Percentiles rank a stretch among this genome's conserved stretches.
These are phyloP conservation scores for Mycena galopus DNA, from an alignment of 768 basidiomycete species.

Conservation along the genomic window DNA sequence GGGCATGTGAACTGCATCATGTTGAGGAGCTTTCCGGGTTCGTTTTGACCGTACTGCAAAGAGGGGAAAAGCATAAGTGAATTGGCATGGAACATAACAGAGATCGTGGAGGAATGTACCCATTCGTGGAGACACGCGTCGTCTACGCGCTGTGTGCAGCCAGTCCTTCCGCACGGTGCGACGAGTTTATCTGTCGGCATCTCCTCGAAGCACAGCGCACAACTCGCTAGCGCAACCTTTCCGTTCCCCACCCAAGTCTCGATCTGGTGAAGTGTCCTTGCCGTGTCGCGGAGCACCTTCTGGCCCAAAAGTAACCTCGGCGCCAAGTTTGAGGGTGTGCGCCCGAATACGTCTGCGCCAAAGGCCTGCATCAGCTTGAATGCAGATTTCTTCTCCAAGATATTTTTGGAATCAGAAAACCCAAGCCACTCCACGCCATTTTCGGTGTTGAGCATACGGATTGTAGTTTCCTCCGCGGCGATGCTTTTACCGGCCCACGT, in stretches of 20 bases:
- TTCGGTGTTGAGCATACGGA: conserved; percentile 32
- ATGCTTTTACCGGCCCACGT: conserved; percentile 19
- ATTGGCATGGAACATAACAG: neutral
- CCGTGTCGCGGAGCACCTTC: conserved; percentile 17
- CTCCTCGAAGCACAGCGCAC: conserved; percentile 46
- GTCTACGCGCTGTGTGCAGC: conserved; percentile 42
- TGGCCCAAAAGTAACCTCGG: conserved; percentile 1
- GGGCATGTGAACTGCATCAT: conserved; percentile 44
- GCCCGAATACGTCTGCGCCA: conserved; percentile 36
- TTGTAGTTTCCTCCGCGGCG: conserved; percentile 32
- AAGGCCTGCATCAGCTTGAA: conserved; percentile 45
- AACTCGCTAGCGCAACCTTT: conserved; percentile 39
- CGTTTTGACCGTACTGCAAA: conserved; percentile 41
- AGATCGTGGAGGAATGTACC: too few relatives aligned
- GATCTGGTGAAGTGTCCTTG: conserved; percentile 16
- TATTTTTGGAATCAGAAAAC: conserved; percentile 20
- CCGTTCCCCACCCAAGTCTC: conserved; percentile 39
- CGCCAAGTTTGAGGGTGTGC: neutral
- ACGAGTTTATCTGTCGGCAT: conserved; percentile 37
- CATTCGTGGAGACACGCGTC: conserved; percentile 43
- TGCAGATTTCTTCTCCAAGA: conserved; percentile 41
- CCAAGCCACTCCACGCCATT: conserved; percentile 44
- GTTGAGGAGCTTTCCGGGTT: conserved; percentile 43
- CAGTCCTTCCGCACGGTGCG: conserved; percentile 43
- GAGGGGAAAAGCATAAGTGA: neutral